Base-by-base conservation (phyloP, 192 early-diverging fungal species). In the Lunasporangiospora selenospora region DNA sequence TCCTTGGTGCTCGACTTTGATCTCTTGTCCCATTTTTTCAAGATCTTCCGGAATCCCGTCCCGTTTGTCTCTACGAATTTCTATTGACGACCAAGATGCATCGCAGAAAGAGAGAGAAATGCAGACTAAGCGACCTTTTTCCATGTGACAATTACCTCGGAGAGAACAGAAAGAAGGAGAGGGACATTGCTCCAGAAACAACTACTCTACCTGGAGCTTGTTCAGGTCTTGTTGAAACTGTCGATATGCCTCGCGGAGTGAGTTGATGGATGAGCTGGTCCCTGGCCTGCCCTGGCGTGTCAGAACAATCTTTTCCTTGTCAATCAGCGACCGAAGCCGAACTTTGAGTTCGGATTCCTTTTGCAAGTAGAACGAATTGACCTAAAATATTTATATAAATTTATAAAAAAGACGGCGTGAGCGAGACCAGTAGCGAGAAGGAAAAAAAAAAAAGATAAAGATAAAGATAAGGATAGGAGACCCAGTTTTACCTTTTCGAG, bases 11-110 rank as follows among this genome's bases (percentile, higher is more conserved):
- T 92, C 3, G 94, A 93, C 77, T 98, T 98, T 45, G 93, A 92
- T 30, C 98, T 87, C 81, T 99, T 99, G 86, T 99, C 98, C 95
- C 95, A 99, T 77, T 99, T 99, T 75, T 99, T 99, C 48, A 99
- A 69, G 45, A 99, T 99, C 85, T 99, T 99, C 30, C 96, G 81
- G 71, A 99, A 99, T 29, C 97, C 98, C 18, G 91, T 93, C 29
- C 85, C 89, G 76, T 99, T 99, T 34, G 98, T 85, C 77, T 98
- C 93, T 34, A 99, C 94, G 80, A 95, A 99, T 85, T 94, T 95
- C 88, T 95, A 73, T 15, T 9, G 29, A 2, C 48, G 38, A 32
- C 38, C 21, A n/a, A 21, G 49, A 51, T 33, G 30, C 33, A 23
- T 21, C n/a, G n/a, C n/a, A n/a, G n/a, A 40, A 45, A 52, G 48